These are phyloP conservation scores for Panicum virgatum DNA, from an alignment of 202 grass and related monocot species.

Conservation along the genomic window DNA sequence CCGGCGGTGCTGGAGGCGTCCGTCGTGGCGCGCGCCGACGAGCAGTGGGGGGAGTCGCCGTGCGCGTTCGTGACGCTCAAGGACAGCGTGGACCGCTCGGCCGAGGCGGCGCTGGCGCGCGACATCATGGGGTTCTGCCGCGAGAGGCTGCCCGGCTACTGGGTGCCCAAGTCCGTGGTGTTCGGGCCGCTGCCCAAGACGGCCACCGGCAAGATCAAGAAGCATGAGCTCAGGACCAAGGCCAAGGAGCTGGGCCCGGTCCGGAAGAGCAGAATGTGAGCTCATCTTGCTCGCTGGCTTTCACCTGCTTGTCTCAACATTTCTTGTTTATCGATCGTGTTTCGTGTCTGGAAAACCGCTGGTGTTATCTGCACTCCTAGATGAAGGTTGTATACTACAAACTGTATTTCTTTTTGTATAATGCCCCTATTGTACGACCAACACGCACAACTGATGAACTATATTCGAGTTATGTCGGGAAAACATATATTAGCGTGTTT, in stretches of 20 bases:
- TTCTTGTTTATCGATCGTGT: neutral
- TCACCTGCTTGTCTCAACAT: neutral
- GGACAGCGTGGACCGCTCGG: constrained; percentile 42
- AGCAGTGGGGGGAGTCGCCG: constrained; percentile 92
- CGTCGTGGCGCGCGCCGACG: constrained; percentile 79
- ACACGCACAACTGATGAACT: neutral
- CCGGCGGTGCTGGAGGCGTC: constrained; percentile 80
- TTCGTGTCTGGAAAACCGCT: neutral
- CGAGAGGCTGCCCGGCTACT: constrained; percentile 73
- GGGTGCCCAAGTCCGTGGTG: constrained; percentile 95
- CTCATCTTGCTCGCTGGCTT: constrained; percentile 1
- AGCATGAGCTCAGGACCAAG: constrained; percentile 80
- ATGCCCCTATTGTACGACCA: neutral
- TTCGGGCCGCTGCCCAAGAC: constrained; percentile 93
- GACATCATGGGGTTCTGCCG: constrained; percentile 80
- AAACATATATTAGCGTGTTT: too few species aligned
- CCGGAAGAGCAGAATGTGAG: constrained; percentile 74
- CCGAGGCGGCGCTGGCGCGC: constrained; percentile 47
- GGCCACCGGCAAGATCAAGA: constrained; percentile 93
- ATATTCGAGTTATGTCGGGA: neutral
- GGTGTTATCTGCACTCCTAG: neutral
- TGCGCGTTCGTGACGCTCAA: constrained; percentile 85
- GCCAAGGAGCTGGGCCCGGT: constrained; percentile 83
- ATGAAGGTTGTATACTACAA: constrained; percentile 14
- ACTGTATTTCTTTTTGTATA: neutral